Evolutionary conservation across 768 basidiomycete species (phyloP), one percentile per base, ranked within the genome.

Genomic region (Obba rivulosa): DNA sequence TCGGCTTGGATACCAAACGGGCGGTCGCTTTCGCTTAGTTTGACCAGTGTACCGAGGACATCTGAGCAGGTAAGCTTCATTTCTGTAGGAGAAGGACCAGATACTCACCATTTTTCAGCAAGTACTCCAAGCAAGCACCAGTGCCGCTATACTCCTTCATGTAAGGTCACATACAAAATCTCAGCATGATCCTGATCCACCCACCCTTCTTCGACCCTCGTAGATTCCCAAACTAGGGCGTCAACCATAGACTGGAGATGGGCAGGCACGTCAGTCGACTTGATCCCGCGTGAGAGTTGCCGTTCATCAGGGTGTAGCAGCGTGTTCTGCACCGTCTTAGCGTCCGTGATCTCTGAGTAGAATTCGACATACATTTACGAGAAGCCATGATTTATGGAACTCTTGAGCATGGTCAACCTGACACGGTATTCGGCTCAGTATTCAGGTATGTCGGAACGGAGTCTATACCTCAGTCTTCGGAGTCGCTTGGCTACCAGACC

Each of bases 1-100:
- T 92, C 88, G 36, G 85, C 89, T 63, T 94, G 90, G 54, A 92
- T 85, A n/a, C 93, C 95, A 36, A 80, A 78, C 1, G 92, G 93
- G 21, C 87, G 76, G 63, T 97, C 93, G 0, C 77, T 65, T 60
- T 93, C 87, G 59, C 89, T 92, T 22, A 94, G 79, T 52, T 81
- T 80, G 50, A 94, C 95, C 9, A 98, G 83, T 1, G 80, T 81
- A 1, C 84, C 83, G 21, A 97, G 71, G 1, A 95, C 79, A 73
- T 93, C 91, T 92, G 46, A 38, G 23, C 52, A 23, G 55, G 50
- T 34, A 10, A 39, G 37, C 21, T 25, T 43, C 1, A 14, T 2
- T 25, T 2, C 20, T 8, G 49, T 0, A 22, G 1, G 17, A 5
- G 14, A 41, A 14, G 41, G 34, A 22, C 45, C 4, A 14, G 25